Percentiles rank a stretch among this genome's conserved stretches.
These are phyloP conservation scores for Favolaschia claudopus DNA, from an alignment of 768 basidiomycete species.

Conservation along the genomic window DNA sequence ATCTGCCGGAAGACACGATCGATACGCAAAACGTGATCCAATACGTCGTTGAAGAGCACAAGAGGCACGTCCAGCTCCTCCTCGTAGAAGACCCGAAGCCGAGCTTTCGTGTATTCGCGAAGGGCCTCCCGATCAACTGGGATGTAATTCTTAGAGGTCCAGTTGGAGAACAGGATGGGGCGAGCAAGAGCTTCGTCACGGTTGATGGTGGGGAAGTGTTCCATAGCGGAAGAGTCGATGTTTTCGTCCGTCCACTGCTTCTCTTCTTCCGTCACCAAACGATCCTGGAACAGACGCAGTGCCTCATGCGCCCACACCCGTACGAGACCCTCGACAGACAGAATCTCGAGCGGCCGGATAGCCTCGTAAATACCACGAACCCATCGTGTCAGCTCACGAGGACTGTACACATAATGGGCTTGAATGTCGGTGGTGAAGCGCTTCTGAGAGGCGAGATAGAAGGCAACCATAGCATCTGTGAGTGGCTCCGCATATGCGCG, in stretches of 20 bases:
- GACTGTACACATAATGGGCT: conserved; percentile 98
- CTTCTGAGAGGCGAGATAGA: conserved; percentile 94
- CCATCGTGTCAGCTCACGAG: conserved; percentile 98
- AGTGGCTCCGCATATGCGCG: conserved; percentile 93
- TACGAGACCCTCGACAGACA: conserved; percentile 94
- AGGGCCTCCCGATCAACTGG: conserved; percentile 93
- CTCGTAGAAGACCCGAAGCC: conserved; percentile 97
- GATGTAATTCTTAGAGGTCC: conserved; percentile 97
- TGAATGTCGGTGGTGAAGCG: conserved; percentile 97
- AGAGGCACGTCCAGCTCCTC: conserved; percentile 98
- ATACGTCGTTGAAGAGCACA: conserved; percentile 97
- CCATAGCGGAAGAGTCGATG: conserved; percentile 82
- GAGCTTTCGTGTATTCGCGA: conserved; percentile 95
- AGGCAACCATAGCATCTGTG: conserved; percentile 96
- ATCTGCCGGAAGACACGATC: conserved; percentile 99
- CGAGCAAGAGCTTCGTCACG: conserved; percentile 84
- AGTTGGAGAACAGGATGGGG: conserved; percentile 97
- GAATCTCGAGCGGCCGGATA: conserved; percentile 90
- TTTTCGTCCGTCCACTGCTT: conserved; percentile 94
- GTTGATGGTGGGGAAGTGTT: conserved; percentile 94
- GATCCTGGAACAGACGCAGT: conserved; percentile 95
- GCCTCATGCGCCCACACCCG: conserved; percentile 99
- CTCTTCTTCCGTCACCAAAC: conserved; percentile 93
- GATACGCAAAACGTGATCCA: conserved; percentile 97
- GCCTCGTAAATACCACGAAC: conserved; percentile 97